These are phyloP conservation scores for Plenodomus biglobosus DNA, from an alignment of 2,329 filamentous ascomycete species.

Conservation along the genomic window DNA sequence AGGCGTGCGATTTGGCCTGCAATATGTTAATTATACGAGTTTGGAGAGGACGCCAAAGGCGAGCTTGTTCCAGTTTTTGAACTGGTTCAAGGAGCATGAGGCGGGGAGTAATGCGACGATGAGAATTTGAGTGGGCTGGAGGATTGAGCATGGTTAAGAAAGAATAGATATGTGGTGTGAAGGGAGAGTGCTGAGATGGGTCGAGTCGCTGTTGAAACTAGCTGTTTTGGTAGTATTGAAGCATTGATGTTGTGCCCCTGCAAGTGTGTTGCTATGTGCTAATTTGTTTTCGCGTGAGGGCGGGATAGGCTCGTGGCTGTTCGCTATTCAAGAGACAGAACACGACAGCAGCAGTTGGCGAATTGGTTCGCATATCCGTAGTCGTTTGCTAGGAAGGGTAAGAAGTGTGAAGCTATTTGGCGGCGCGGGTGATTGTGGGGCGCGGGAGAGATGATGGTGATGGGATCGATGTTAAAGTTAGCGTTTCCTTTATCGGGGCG, in stretches of 20 bases:
- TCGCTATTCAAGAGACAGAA: too few species aligned
- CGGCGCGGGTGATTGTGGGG: background rate
- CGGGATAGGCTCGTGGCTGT: background rate
- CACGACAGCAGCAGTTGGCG: too few species aligned
- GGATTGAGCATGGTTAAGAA: background rate
- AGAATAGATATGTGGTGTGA: too few species aligned
- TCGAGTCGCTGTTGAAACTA: too few species aligned
- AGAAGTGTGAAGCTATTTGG: background rate
- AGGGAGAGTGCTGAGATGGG: too few species aligned
- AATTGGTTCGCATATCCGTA: background rate
- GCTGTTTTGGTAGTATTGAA: too few species aligned
- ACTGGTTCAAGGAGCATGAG: slow-evolving; percentile 46
- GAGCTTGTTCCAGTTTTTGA: slow-evolving; percentile 47
- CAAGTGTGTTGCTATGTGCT: too few species aligned
- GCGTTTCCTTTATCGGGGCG: background rate
- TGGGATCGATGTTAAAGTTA: background rate
- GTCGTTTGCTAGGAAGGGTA: background rate
- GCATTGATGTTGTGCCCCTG: too few species aligned
- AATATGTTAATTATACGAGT: slow-evolving; percentile 48
- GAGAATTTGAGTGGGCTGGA: slow-evolving; percentile 12
- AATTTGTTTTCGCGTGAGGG: too few species aligned
- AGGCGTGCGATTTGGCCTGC: slow-evolving; percentile 45
- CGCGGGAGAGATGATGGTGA: background rate
- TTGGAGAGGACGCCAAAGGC: slow-evolving; percentile 48
- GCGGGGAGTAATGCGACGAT: slow-evolving; percentile 30